Evolutionary conservation across 2,329 filamentous ascomycete genomes (phyloP), one percentile per base, ranked within the genome.

Genomic region (Monosporascus sp.): DNA sequence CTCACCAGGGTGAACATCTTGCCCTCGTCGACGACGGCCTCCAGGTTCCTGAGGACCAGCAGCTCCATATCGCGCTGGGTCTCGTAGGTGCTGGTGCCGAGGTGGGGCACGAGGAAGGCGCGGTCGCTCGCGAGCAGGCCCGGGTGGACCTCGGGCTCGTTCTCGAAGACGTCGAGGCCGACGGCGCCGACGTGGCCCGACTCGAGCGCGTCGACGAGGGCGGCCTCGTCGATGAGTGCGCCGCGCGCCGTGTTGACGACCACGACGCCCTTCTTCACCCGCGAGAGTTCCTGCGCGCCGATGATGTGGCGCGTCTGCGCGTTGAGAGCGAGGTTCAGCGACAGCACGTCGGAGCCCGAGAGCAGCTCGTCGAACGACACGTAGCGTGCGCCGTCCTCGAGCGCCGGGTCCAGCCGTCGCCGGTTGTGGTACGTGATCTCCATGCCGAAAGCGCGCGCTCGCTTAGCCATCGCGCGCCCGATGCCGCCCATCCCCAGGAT

Each of bases 401-500:
- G 60, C 51, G 75, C 76, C 49, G 80, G 55, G 52, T 85, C 82
- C 58, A 94, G 69, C 61, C 75, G 70, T 1, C 73, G 79, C 7
- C 90, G 82, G 67, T 94, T 94, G 64, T 90, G 77, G 63, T 95
- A 94, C 48, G 85, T 78, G 14, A 89, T 77, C 44, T 70, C 79
- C 87, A 94, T 91, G 11, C 85, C 88, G 65, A 95, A 92, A 0
- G 78, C 87, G 51, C 81, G 77, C 3, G 85, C 87, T 70, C 91
- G 91, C 66, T 48, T 49, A 34, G 86, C 89, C 61, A 94, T 70
- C 63, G 90, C 90, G 37, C 86, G 76, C 0, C 90, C 90, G 55
- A 95, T 94, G 2, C 90, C 89, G 20, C 90, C 90, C 89, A 94
- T 93, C 6, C 90, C 90, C 41, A 95, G 68, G 54, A 95, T 90